Base-by-base conservation (phyloP, 805 yeast species). In the Cyberlindnera sargentensis region DNA sequence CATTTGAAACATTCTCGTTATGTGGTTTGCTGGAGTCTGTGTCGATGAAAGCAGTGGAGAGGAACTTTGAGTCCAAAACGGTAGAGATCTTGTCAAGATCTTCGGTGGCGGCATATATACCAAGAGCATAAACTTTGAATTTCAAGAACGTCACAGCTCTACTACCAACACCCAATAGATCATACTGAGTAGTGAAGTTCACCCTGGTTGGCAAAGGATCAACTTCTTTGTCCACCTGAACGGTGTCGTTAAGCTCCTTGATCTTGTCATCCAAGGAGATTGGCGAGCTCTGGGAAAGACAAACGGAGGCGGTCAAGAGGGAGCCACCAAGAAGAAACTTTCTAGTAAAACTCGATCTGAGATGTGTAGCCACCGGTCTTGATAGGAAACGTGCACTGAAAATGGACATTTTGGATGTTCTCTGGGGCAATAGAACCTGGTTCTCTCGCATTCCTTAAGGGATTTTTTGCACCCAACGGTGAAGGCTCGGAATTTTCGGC, bases 51-150 rank as follows among this genome's bases (percentile, higher is more conserved):
- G 63, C 55, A 1, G 47, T 41, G 4, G 72, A 65, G 11, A 75
- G 50, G 42, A 57, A 74, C 4, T 60, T 66, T 1, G 79, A 66
- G 49, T 68, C 67, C 27, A 79, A 55, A 4, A 76, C 67, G 6
- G 62, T 49, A 3, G 70, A 57, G 4, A 75, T 58, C 40, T 67
- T 49, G 6, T 57, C 42, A 11, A 70, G 54, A 55, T 88, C 96
- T 0, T 74, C 71, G 6, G 70, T 60, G 5, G 88, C 82, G 34
- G 86, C 68, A 59, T 91, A 91, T 6, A 93, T 65, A 0, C 96
- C 98, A 33, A 86, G 69, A 0, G 87, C 95, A 59, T 91, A 91
- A 1, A 93, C 96, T 53, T 80, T 87, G 68, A 93, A 78, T 26
- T 74, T 72, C 35, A 90, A 53, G 56, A 93, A 85, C 0, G 97